Evolutionary conservation across 225 moss, liverwort and hornwort genomes (phyloP), one percentile per base, ranked within the genome.

Genomic region (Physcomitrium patens): DNA sequence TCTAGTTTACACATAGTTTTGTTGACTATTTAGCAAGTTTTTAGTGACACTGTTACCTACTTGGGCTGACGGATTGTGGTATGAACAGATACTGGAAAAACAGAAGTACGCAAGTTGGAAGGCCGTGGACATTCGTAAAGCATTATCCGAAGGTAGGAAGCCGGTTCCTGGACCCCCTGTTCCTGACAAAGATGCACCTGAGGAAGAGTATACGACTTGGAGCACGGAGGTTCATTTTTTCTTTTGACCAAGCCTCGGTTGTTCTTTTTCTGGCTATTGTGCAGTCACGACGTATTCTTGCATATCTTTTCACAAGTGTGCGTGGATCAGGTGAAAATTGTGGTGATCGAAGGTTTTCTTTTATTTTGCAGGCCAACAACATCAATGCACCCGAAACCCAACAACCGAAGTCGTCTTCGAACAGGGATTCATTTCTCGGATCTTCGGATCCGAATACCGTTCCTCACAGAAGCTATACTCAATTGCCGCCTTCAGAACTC

Each of bases 101-200:
- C 93, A 95, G 69, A 99, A 93, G 77, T 99, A 99, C 72, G 90
- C 95, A 45, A 79, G 87, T 75, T 99, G 99, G 99, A 99, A 99
- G 79, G 99, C 99, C 8, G 99, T 82, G 74, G 99, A 99, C 80
- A 95, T 99, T 60, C 89, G 95, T 27, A 99, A 99, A 79, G 99
- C 99, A 71, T 50, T 99, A 76, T 85, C 89, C 60, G 99, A 95
- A 85, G 93, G 91, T 67, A 93, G 90, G 71, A 99, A 89, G 85
- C 99, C 99, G 44, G 77, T 87, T 76, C 80, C 99, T 71, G 99
- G 99, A 2, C 95, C 99, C 41, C 99, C 92, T 55, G 93, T 86
- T 45, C 64, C 80, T 47, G 91, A 95, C 41, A 82, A 81, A 42
- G 91, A 95, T 77, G 60, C 80, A 59, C 78, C 76, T 19, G 90